Evolutionary conservation across 1,284 basidiomycete species (phyloP), one percentile per base, ranked within the genome.

Genomic region (Leccinum subspadiceum): DNA sequence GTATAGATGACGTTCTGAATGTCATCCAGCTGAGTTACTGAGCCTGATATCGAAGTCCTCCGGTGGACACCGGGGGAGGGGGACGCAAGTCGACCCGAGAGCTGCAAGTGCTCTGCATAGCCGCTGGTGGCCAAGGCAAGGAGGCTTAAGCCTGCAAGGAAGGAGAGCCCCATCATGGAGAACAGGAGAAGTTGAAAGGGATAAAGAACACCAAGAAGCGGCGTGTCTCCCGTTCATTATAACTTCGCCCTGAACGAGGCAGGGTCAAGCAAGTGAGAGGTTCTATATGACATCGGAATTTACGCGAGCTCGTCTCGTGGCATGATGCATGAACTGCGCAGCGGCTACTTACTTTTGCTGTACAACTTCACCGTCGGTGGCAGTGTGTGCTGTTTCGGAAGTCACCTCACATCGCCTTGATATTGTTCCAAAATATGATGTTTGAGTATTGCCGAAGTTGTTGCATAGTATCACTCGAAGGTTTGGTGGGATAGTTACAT

Each of bases 1-100:
- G 75, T 76, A 64, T 89, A 89, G 63, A 76, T 73, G 22, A 84
- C 65, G 64, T 86, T 79, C 50, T 72, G 70, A 39, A 82, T 66
- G 26, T 71, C 65, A 4, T 41, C n/a, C 44, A 66, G 33, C 12
- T 63, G 62, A 2, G 53, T 37, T 44, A 62, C 69, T 3, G 26
- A 29, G 26, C 26, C 26, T 29, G 64, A 35, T 59, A 74, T 20
- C 2, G 62, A 20, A 4, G 62, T 3, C 41, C 71, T 70, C 24
- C 59, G 62, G 10, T 59, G 53, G n/a, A 66, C 56, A 13, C 15
- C 24, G 4, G 60, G 5, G 4, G 59, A 41, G 17, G 53, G 41
- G 35, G 57, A 13, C 8, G n/a, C 44, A 24, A 41, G 53, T 29
- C 60, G 65, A 33, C 70, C 71, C 0, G 56, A 62, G 46, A 73